Base-by-base conservation (phyloP, 257 asterid genomes). In the Fraxinus quadrangulata region DNA sequence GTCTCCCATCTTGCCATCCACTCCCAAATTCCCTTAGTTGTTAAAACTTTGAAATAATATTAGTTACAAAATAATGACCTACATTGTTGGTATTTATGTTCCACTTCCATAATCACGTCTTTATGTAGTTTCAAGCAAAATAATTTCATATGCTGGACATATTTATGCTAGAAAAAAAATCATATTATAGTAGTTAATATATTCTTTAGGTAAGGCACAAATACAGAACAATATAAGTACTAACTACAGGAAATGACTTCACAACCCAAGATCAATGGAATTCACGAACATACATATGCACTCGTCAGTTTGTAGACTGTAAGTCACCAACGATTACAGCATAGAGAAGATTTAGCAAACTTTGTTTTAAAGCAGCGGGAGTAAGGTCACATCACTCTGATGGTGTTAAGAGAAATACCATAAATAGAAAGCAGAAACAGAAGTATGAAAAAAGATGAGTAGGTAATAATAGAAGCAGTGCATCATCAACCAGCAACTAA, bases 401-500 rank as follows among this genome's bases (percentile, higher is more conserved):
- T 8, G 12, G 26, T n/a, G 67, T 56, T 56, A 21, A 23, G 13
- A 6, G 28, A 63, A 63, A 23, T n/a, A 23, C 0, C 19, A 19
- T 6, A 54, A 54, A 4, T 54, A 19, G 65, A 19, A 17, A 54
- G 11, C 65, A 54, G 24, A 17, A 63, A 11, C 19, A 24, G 26
- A 23, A 56, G 34, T 7, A 24, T 11, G 69, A 11, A 23, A 23
- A 19, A 54, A 6, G 65, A 19, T 51, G 24, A 37, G 42, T 37
- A 7, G 28, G 12, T 56, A 56, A 56, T 56, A 56, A 56, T 5
- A 56, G 26, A 56, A 56, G 26, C 28, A 56, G 67, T 56, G 42
- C 67, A 56, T 56, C 67, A 56, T 56, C 67, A 56, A 56, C 28
- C 30, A 56, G 67, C 24, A 56, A 56, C 67, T 56, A 7, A 63